These are phyloP conservation scores for Trametes hirsuta DNA, from an alignment of 1,284 basidiomycete species.

Conservation along the genomic window DNA sequence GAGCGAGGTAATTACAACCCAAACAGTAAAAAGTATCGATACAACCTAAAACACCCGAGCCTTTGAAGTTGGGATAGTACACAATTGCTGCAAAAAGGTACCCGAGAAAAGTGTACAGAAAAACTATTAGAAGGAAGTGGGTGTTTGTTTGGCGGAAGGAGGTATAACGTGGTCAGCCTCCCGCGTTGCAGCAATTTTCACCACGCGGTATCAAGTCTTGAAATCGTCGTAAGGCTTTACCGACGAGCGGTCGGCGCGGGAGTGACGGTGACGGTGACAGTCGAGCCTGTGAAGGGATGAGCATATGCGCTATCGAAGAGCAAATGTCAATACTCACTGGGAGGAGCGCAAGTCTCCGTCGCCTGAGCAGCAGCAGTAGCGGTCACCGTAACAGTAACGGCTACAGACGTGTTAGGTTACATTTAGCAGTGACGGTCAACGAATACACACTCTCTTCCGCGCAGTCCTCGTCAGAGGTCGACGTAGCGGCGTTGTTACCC, in stretches of 20 bases:
- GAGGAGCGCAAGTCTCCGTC: conserved; percentile 18
- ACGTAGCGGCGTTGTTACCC: neutral
- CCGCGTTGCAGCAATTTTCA: conserved; percentile 19
- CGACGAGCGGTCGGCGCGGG: conserved; percentile 14
- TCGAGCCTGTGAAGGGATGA: neutral
- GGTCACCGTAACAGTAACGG: conserved; percentile 29
- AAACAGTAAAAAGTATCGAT: conserved; percentile 12
- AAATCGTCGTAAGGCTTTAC: neutral
- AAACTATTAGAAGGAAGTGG: neutral
- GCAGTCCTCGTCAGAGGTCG: conserved; percentile 16
- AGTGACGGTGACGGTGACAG: conserved; percentile 21
- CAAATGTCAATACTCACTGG: neutral
- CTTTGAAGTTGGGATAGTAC: conserved; percentile 5
- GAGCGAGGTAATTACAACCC: conserved; percentile 13
- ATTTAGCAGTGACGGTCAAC: neutral
- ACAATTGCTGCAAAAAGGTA: conserved; percentile 19
- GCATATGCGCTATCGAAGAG: neutral
- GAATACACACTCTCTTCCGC: conserved; percentile 5
- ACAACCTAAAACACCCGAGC: conserved; percentile 19
- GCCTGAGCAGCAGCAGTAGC: conserved; percentile 20
- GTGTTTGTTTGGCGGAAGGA: conserved; percentile 6
- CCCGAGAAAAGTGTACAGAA: neutral
- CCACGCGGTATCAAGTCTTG: conserved; percentile 6
- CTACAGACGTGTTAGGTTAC: conserved; percentile 16
- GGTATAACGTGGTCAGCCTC: conserved; percentile 10